phyloP scores from a whole-genome alignment of 2,329 filamentous ascomycete genomes.

The Beauveria sp. region DNA sequence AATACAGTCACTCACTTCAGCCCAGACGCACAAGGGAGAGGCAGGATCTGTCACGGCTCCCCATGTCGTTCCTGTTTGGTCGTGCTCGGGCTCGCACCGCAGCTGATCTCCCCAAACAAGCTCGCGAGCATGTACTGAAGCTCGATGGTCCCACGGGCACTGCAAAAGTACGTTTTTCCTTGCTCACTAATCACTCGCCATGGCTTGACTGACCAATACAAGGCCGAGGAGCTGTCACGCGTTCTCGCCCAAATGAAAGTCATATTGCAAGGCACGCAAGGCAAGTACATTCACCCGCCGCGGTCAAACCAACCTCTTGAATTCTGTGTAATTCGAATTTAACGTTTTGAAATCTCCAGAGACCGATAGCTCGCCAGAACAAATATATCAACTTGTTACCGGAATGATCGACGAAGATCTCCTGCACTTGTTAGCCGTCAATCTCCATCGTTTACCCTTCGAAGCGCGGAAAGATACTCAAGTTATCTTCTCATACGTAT shows the following conservation, averaged over 20 bases:
- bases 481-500: conserved; percentile 90
- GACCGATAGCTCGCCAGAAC: conserved; percentile 75
- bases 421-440: conserved; percentile 72
- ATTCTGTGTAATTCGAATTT: neutral
- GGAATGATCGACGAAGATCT: conserved; percentile 85
- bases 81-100: conserved; percentile 44
- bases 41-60: neutral
- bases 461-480: conserved; percentile 94
- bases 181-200: neutral
- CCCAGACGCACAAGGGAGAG: neutral
- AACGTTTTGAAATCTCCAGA: conserved; percentile 44
- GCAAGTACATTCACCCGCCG: conserved; percentile 35
- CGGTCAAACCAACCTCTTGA: too few relatives aligned
- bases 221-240: conserved; percentile 84
- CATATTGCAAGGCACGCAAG: conserved; percentile 85
- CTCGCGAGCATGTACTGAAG: conserved; percentile 45
- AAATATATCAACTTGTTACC: conserved; percentile 78
- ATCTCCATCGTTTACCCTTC: conserved; percentile 81
- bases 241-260: conserved; percentile 87
- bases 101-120: conserved; percentile 48
- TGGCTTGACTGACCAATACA: conserved; percentile 13
- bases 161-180: conserved; percentile 34
- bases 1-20: neutral
- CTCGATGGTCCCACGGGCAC: conserved; percentile 41
- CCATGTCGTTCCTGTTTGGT: conserved; percentile 51